Base-by-base conservation (phyloP, 2,329 filamentous ascomycete species). In the Phyllosticta paracitricarpa region DNA sequence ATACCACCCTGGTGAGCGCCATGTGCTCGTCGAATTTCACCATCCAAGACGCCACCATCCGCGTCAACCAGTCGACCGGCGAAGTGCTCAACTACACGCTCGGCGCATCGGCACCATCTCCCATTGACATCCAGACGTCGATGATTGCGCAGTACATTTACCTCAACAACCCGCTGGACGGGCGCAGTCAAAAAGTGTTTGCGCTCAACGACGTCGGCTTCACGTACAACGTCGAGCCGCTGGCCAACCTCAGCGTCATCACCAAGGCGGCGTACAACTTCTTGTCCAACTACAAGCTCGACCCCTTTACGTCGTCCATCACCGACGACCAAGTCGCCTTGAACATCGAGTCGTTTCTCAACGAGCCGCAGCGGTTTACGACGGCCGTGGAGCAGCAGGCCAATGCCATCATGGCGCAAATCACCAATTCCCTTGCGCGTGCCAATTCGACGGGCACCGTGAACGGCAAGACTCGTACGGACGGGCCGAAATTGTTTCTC, bases 91-190 rank as follows among this genome's bases (percentile, higher is more conserved):
- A 53, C 8, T 61, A 61, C 17, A 7, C 24, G 17, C 53, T 56
- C 26, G 30, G 40, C 9, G 14, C 54, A 3, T 56, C 58, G 1
- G 19, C 22, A 2, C 25, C 33, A 5, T 17, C 53, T 22, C 9
- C 40, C 6, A 26, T 56, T 17, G 54, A 56, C 26, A 56, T 61
- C 5, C 25, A 61, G 40, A 61, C 54, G 19, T 56, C 58, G 3
- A 56, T 52, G 33, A 33, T 17, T 3, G 58, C 58, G 8, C 28
- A 56, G 10, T 61, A 61, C 54, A 52, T 56, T 26, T 61, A 61
- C 54, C n/a, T 61, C 26, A 61, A 56, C 28, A 56, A 61, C n/a
- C 58, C 58, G 4, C 25, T 61, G 19, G 58, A 61, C 22, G 58
- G 54, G 2, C 35, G 58, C 5, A 61, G 35, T 14, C 54, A 56